Conservation (phyloP, 306 rosid species). For the Hippophae tibetana region DNA sequence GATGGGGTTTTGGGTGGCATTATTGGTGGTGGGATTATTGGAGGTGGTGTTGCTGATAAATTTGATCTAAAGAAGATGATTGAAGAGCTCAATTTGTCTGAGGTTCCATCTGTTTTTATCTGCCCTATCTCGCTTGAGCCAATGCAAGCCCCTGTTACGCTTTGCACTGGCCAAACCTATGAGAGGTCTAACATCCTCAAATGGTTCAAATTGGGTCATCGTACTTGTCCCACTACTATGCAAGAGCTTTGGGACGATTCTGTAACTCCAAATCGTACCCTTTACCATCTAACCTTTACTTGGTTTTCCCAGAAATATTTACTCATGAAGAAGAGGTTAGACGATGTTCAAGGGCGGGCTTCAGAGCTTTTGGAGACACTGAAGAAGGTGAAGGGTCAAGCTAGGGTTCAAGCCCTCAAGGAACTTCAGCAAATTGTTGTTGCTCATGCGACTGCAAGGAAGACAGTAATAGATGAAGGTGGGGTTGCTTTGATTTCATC, state of each 20-base stretch:
- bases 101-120: conserved; percentile 61
- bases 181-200: conserved; percentile 69
- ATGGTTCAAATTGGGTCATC: conserved; percentile 64
- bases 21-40: conserved; percentile 38
- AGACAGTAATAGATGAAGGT: conserved; percentile 46
- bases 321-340: conserved; percentile 62
- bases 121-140: conserved; percentile 80
- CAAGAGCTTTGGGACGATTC: conserved; percentile 88
- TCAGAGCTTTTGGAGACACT: conserved; percentile 57
- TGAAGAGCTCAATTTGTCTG: conserved; percentile 56
- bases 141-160: conserved; percentile 82
- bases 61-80: conserved; percentile 73
- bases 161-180: conserved; percentile 73
- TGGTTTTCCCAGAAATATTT: conserved; percentile 71
- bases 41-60: conserved; percentile 36
- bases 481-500: conserved; percentile 48
- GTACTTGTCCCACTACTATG: conserved; percentile 74
- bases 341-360: conserved; percentile 66
- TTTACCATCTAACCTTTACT: conserved; percentile 39
- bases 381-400: conserved; percentile 65
- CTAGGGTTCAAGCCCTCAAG: conserved; percentile 65
- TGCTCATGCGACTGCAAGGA: conserved; percentile 46
- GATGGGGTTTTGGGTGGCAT: conserved; percentile 64
- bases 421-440: conserved; percentile 53
- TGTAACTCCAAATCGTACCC: conserved; percentile 57